phyloP scores from a whole-genome alignment of 2,329 filamentous ascomycete species.

The Erysiphe pulchra region DNA sequence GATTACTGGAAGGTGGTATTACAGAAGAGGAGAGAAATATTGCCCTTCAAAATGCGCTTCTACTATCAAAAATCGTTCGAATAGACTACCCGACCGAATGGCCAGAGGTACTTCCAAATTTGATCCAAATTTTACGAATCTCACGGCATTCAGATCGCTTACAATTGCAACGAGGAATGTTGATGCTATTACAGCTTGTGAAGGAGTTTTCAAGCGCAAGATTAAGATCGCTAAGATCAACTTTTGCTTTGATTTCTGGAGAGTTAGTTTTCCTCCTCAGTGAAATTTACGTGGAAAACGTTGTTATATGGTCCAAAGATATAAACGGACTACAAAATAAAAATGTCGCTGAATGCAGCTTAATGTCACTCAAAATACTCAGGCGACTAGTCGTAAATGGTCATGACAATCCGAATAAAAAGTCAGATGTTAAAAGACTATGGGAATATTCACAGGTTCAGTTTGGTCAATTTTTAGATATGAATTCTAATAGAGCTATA shows the following conservation, averaged over 20 bases:
- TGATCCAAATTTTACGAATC: constrained; percentile 38
- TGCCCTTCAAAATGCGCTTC: constrained; percentile 67
- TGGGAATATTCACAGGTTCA: constrained; percentile 60
- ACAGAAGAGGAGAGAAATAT: constrained; percentile 51
- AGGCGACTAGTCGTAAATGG: constrained; percentile 56
- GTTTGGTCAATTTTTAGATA: constrained; percentile 47
- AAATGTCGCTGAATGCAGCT: constrained; percentile 39
- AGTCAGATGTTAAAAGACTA: constrained; percentile 48
- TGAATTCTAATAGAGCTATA: constrained; percentile 30
- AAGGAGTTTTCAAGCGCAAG: constrained; percentile 75
- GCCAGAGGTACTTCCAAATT: constrained; percentile 33
- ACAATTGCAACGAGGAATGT: constrained; percentile 44
- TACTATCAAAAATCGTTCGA: constrained; percentile 66
- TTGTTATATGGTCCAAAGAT: constrained; percentile 41
- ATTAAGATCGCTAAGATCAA: constrained; percentile 46
- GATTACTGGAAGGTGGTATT: constrained; percentile 51
- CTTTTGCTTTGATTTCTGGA: constrained; percentile 52
- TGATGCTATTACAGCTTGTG: constrained; percentile 60
- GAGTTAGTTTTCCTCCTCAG: constrained; percentile 63
- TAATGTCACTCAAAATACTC: constrained; percentile 55
- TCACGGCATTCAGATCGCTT: constrained; percentile 31
- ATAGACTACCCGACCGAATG: constrained; percentile 79
- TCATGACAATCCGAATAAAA: constrained; percentile 63
- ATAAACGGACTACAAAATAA: constrained; percentile 22
- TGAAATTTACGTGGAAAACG: constrained; percentile 52